Base-by-base conservation (phyloP, 371 early-diverging fungal genomes). In the Mucor sp. region DNA sequence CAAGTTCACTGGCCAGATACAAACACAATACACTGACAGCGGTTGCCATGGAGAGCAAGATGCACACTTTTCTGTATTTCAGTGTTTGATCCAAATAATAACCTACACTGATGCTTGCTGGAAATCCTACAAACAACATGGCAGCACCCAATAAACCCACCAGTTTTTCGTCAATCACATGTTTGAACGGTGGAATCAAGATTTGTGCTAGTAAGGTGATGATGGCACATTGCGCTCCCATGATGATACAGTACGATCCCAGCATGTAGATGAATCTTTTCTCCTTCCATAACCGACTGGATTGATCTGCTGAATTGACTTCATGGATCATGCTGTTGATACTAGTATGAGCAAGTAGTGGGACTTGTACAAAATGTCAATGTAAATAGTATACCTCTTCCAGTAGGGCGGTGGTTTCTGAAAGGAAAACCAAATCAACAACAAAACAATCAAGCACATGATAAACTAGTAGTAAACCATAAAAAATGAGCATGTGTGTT, bases 161-260 rank as follows among this genome's bases (percentile, higher is more conserved):
- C n/a, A 64, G 68, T 6, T 63, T 74, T 62, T 84, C 81, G 63
- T 70, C 72, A 9, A 78, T 69, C 4, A 48, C 19, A 2, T 64
- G 47, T 14, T 63, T 57, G 58, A 84, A 83, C 5, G 82, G 72
- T 23, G 85, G 84, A 19, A 82, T 62, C 8, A 86, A 41, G 6
- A 84, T 82, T 48, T 84, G 83, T 4, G 84, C 81, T 4, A 86
- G 50, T 21, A 86, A 58, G 21, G 85, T 83, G 47, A 80, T 74
- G 21, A 86, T 62, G 0, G 87, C 76, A 65, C 80, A 83, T 66
- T 83, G 84, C 17, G 74, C 81, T n/a, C 84, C 86, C 69, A 78
- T 79, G 19, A 83, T 68, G 19, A 79, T 74, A 19, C 80, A 79
- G 63, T 77, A 86, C 3, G 85, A 63, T 19, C 67, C 62, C 17